Conservation (phyloP, 805 yeast genomes). For the Saturnispora silvae region DNA sequence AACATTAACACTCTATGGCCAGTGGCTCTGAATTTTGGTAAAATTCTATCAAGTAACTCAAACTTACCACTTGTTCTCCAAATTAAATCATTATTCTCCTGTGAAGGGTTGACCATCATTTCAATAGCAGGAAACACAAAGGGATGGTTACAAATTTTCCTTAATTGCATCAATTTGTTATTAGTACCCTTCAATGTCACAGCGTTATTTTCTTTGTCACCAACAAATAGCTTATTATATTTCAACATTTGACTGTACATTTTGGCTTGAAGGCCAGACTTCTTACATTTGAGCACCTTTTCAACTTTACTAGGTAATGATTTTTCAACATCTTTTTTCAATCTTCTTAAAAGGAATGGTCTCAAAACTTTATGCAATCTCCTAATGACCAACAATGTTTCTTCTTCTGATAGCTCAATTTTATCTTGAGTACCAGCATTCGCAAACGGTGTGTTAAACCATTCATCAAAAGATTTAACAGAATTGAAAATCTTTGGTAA, state of each 20-base stretch:
- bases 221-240: conserved; percentile 57
- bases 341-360: conserved; percentile 74
- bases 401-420: conserved; percentile 77
- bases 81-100: conserved; percentile 51
- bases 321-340: conserved; percentile 80
- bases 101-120: conserved; percentile 51
- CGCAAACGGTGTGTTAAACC: conserved; percentile 86
- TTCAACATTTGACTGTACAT: conserved; percentile 72
- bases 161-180: conserved; percentile 75
- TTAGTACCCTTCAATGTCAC: conserved; percentile 64
- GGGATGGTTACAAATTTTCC: conserved; percentile 82
- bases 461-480: conserved; percentile 76
- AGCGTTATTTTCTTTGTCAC: conserved; percentile 45
- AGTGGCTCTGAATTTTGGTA: conserved; percentile 63
- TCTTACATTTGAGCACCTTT: conserved; percentile 69
- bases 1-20: conserved; percentile 76
- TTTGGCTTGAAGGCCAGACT: conserved; percentile 59
- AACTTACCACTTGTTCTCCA: conserved; percentile 78
- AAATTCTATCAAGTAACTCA: conserved; percentile 62
- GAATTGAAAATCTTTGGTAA: conserved; percentile 79
- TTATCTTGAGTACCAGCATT: conserved; percentile 76
- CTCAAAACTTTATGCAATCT: conserved; percentile 80
- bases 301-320: conserved; percentile 80
- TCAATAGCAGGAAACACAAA: conserved; percentile 80
- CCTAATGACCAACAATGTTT: conserved; percentile 66